Base-by-base conservation (phyloP, 495 filamentous ascomycete species). In the Pyronema omphalodes region DNA sequence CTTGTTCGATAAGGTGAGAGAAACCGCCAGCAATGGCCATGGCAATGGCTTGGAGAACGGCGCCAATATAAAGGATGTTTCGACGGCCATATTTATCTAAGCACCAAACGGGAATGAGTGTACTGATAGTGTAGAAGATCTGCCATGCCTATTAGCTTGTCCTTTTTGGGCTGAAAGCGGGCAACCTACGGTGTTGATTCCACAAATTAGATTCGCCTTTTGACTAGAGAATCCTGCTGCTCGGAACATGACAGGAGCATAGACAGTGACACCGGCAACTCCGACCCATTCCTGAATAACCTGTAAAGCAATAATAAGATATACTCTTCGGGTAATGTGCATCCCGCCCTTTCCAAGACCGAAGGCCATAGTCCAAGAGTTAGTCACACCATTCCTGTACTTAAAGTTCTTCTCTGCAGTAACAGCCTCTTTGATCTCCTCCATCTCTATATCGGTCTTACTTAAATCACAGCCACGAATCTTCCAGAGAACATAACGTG, bases 211-310 rank as follows among this genome's bases (percentile, higher is more conserved):
- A 62, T 78, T 76, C 37, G 72, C 74, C 58, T 82, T 77, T 40
- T 61, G 64, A 9, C 77, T 68, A 51, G 71, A 68, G 51, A 82
- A 77, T 11, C 80, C 80, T 8, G 81, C 80, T 56, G 79, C 77
- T 40, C 73, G 71, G 68, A 84, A 84, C 44, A 86, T 82, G 0
- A 77, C 51, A 74, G 61, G 67, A 44, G 56, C 71, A 66, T 74
- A 84, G 37, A 84, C 74, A 1, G 82, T 84, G 15, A 84, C 75
- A 48, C 79, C 80, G 0, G 79, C 79, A 62, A 84, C 83, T 17
- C 82, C 81, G 57, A 80, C 73, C 80, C 80, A 84, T 61, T 83
- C 79, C 58, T 82, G 79, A 67, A 84, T 75, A 44, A 85, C 82
- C 66, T 84, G 78, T 8, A 84, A 66, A 80, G 79, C 84, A 37